Evolutionary conservation across 2,329 filamentous ascomycete species (phyloP).

Genomic region (Pestalotiopsis sp.): DNA sequence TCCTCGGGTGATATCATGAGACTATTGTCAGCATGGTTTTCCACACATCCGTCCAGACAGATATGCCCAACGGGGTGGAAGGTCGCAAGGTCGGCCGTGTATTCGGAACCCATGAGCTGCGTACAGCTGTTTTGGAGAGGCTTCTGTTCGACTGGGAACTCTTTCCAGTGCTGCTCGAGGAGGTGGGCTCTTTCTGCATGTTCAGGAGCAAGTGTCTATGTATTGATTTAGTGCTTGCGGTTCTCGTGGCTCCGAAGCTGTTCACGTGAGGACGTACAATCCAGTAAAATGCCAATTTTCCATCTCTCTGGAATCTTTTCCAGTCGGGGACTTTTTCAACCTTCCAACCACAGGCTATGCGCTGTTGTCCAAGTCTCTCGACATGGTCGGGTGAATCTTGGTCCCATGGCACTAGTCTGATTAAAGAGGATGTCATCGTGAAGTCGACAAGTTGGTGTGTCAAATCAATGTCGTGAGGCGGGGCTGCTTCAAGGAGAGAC

Average conservation of each 20-base stretch:
- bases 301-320: conserved; percentile 19
- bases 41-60: conserved; percentile 23
- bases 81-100: conserved; percentile 13
- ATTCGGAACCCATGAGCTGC: background rate
- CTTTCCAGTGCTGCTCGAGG: background rate
- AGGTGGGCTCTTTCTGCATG: background rate
- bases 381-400: conserved; percentile 21
- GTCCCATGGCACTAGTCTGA: conserved; percentile 26
- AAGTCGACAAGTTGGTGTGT: background rate
- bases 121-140: background rate
- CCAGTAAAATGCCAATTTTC: conserved; percentile 15
- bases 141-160: background rate
- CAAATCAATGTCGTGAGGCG: background rate
- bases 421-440: background rate
- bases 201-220: background rate
- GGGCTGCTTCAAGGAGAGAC: background rate
- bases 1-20: conserved; percentile 16
- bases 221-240: background rate
- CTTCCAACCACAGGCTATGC: conserved; percentile 25
- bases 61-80: conserved; percentile 33
- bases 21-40: conserved; percentile 7
- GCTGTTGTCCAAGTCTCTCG: conserved; percentile 22
- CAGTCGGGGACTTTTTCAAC: conserved; percentile 17
- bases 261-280: conserved; percentile 15
- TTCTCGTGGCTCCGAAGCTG: background rate